Evolutionary conservation across 2,329 filamentous ascomycete genomes (phyloP).

Genomic region (Ascochyta viciae-villosae): DNA sequence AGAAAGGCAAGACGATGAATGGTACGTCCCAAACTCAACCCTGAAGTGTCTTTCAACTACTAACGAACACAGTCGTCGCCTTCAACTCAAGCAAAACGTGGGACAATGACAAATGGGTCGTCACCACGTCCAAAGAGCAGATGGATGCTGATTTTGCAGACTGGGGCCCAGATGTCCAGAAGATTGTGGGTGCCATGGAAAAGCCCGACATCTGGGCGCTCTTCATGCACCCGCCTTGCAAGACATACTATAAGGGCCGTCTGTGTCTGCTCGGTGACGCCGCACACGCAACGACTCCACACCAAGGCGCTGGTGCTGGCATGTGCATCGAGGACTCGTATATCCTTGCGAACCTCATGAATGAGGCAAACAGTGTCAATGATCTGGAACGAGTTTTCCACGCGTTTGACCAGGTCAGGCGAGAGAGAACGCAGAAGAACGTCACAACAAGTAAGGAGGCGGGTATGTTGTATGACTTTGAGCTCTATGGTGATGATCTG

Average conservation of each 20-base stretch:
- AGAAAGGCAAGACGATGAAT: slow-evolving; percentile 65
- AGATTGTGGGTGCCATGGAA: slow-evolving; percentile 52
- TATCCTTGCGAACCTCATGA: slow-evolving; percentile 39
- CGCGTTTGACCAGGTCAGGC: slow-evolving; percentile 38
- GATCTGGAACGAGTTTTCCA: slow-evolving; percentile 45
- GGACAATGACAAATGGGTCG: slow-evolving; percentile 45
- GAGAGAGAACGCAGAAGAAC: slow-evolving; percentile 38
- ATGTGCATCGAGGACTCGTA: slow-evolving; percentile 63
- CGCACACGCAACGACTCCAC: slow-evolving; percentile 63
- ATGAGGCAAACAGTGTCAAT: slow-evolving; percentile 33
- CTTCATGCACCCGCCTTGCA: slow-evolving; percentile 61
- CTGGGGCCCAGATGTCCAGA: slow-evolving; percentile 42
- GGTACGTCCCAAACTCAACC: slow-evolving; percentile 28
- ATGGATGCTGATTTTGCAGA: slow-evolving; percentile 41
- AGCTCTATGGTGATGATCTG: slow-evolving; percentile 48
- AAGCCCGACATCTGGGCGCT: slow-evolving; percentile 64
- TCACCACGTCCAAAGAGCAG: slow-evolving; percentile 41
- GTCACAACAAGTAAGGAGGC: slow-evolving; percentile 40
- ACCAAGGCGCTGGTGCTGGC: slow-evolving; percentile 64
- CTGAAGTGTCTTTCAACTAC: neutral
- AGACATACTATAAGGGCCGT: slow-evolving; percentile 53
- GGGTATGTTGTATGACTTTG: slow-evolving; percentile 51
- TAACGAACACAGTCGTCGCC: slow-evolving; percentile 41
- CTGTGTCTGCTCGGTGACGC: slow-evolving; percentile 63
- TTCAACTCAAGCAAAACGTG: slow-evolving; percentile 43